These are phyloP conservation scores for Mycena maculata DNA, from an alignment of 768 basidiomycete species.

Conservation along the genomic window DNA sequence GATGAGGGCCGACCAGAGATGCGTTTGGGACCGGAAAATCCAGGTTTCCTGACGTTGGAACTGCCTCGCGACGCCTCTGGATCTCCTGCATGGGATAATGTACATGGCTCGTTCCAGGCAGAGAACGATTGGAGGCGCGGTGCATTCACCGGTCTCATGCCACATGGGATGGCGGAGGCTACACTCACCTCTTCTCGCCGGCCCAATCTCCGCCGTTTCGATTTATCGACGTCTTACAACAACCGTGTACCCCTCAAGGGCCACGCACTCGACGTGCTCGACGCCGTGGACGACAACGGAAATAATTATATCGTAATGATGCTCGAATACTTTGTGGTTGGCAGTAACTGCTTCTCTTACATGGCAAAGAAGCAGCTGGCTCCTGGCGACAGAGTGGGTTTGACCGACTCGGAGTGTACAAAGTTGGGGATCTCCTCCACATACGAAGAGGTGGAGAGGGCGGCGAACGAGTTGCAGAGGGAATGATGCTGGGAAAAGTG, in stretches of 20 bases:
- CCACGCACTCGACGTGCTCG: conserved; percentile 17
- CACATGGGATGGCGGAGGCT: neutral
- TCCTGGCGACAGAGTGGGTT: neutral
- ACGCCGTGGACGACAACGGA: conserved; percentile 19
- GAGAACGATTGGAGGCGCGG: neutral
- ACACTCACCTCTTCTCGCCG: neutral
- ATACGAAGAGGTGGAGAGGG: conserved; percentile 16
- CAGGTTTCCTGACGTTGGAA: conserved; percentile 6
- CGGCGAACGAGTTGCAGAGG: neutral
- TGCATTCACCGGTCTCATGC: neutral
- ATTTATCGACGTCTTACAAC: conserved; percentile 10
- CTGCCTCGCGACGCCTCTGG: neutral
- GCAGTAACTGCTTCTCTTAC: conserved; percentile 6
- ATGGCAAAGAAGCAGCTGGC: conserved; percentile 17
- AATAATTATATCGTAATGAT: conserved; percentile 24
- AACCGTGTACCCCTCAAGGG: conserved; percentile 2
- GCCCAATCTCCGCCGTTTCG: conserved; percentile 12
- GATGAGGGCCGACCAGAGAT: neutral
- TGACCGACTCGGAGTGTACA: conserved; percentile 7
- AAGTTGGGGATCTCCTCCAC: conserved; percentile 9
- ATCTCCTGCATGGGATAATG: neutral
- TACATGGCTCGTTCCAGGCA: neutral
- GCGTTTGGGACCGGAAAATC: neutral
- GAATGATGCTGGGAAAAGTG: too few relatives aligned
- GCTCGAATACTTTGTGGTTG: conserved; percentile 1